A percentile compares a stretch with the other conserved stretches of the same genome.
phyloP scores from a whole-genome alignment of 192 early-diverging fungal genomes.

The Coemansia sp. region DNA sequence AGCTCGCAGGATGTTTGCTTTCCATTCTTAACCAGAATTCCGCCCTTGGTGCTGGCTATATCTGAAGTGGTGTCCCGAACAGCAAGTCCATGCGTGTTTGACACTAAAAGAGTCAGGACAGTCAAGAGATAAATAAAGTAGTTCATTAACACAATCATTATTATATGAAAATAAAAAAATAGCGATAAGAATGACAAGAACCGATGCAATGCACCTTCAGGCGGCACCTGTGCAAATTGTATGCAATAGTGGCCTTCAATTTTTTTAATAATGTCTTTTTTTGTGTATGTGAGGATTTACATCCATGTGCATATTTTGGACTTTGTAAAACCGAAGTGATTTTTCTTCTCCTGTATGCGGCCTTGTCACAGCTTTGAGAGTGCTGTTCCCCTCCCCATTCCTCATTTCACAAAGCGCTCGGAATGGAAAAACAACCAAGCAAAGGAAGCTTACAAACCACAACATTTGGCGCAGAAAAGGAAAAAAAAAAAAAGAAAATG shows the following conservation, averaged over 20 bases:
- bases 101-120: too few relatives aligned
- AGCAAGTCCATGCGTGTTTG: neutral
- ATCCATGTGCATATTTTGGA: neutral
- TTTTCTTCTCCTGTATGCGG: neutral
- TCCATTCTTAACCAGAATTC: slow-evolving; percentile 1
- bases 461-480: too few relatives aligned
- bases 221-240: neutral
- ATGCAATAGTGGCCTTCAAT: neutral
- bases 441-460: too few relatives aligned
- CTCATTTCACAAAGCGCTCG: too few relatives aligned
- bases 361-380: too few relatives aligned
- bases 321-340: neutral
- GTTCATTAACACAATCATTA: neutral
- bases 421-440: too few relatives aligned
- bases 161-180: neutral
- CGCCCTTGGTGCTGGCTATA: neutral
- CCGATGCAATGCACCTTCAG: neutral
- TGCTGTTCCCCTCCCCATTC: neutral
- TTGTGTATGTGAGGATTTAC: neutral
- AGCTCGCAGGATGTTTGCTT: slow-evolving; percentile 13
- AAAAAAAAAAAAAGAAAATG: too few relatives aligned
- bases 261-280: neutral
- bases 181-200: neutral
- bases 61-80: neutral
- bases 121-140: neutral